Evolutionary conservation across 176 grass and related monocot genomes (phyloP).

Genomic region (Ensete ventricosum): DNA sequence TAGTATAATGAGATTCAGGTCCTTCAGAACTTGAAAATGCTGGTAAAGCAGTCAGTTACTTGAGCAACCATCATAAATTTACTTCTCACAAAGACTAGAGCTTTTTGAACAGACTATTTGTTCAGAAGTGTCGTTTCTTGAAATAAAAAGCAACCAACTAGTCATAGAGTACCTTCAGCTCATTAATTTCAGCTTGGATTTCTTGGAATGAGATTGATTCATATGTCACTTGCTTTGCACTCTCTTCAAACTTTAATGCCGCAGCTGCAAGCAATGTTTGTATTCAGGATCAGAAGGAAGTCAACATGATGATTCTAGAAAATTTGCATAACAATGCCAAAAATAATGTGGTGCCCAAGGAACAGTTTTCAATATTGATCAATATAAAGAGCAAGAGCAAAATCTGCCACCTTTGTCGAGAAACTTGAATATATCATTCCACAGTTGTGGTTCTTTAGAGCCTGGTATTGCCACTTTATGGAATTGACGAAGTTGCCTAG

Average conservation of each 20-base stretch:
- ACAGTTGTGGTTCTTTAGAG: conserved; percentile 68
- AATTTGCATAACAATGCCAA: neutral
- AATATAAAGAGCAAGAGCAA: neutral
- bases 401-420: conserved; percentile 49
- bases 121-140: neutral
- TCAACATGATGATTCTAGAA: neutral
- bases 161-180: conserved; percentile 60
- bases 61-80: too few relatives aligned
- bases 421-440: conserved; percentile 95
- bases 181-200: conserved; percentile 69
- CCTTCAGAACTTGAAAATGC: neutral
- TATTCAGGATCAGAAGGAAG: conserved; percentile 9
- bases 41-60: neutral
- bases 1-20: neutral
- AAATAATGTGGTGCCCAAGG: neutral
- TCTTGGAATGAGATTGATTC: conserved; percentile 76
- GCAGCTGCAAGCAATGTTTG: conserved; percentile 45
- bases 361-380: conserved; percentile 2
- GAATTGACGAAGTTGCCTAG: conserved; percentile 62
- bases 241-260: conserved; percentile 54
- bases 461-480: conserved; percentile 74
- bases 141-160: neutral
- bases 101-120: neutral
- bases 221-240: conserved; percentile 51
- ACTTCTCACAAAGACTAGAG: neutral